Conservation (phyloP, 225 moss, liverwort and hornwort species). For the Antitrichia curtipendula region DNA sequence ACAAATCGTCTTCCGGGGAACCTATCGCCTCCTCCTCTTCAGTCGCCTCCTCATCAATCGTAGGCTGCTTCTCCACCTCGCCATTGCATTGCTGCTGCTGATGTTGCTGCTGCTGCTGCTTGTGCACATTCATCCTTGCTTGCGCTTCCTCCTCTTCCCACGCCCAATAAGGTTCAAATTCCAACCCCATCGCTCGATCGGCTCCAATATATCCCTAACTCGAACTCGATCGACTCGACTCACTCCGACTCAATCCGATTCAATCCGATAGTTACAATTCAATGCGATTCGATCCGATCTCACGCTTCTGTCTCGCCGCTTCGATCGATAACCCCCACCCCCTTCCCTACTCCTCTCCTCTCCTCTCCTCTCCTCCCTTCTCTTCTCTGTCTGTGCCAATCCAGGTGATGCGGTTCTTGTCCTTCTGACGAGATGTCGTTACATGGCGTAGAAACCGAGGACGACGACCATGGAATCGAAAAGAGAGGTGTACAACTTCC, state of each 20-base stretch:
- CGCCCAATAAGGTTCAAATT: constrained; percentile 11
- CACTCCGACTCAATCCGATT: not conserved
- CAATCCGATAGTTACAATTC: not conserved
- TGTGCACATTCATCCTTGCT: not conserved
- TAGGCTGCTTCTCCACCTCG: constrained; percentile 5
- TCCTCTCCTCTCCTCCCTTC: not conserved
- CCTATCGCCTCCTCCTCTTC: not conserved
- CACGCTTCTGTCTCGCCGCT: not conserved
- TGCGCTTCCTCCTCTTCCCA: constrained; percentile 8
- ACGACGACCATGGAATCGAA: not conserved
- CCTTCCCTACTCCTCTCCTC: not conserved
- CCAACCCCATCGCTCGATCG: constrained; percentile 3
- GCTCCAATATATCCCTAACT: no score
- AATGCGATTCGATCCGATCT: not conserved
- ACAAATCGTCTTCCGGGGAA: not conserved
- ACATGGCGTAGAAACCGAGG: not conserved
- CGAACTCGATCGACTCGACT: not conserved
- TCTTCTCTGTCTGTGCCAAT: no score
- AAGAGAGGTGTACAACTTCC: not conserved
- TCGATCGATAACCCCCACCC: not conserved
- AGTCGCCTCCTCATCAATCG: not conserved
- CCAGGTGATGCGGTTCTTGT: not conserved
- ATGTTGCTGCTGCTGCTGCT: not conserved
- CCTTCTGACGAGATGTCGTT: not conserved
- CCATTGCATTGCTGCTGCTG: not conserved